Base-by-base conservation (phyloP, 2,329 filamentous ascomycete genomes). In the Penicillium sp. region DNA sequence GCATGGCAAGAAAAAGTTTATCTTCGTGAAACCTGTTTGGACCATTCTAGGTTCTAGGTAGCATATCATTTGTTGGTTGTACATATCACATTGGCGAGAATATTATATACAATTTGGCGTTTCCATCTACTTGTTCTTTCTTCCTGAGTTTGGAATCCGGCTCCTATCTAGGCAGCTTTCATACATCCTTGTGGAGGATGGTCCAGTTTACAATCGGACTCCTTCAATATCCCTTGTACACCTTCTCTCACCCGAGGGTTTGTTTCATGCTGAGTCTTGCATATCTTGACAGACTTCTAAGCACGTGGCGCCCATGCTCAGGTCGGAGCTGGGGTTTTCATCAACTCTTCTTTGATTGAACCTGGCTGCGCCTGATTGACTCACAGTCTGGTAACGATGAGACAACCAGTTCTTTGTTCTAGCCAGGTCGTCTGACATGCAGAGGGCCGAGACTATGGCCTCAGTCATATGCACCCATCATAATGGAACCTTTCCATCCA, bases 181-280 rank as follows among this genome's bases (percentile, higher is more conserved):
- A 40, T 40, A 31, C 37, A 22, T 46, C 35, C 45, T 54, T 54
- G 49, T 59, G 53, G 51, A 45, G 49, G 41, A 48, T 38, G 30
- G 58, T 49, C 49, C 36, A 18, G 30, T 61, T 61, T 43, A 13
- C n/a, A 60, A 61, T 18, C n/a, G 22, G 37, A 35, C 55, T 37
- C 22, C 41, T 28, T 38, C 50, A 28, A 33, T 44, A 41, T 41
- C 33, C 39, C 38, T 51, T 44, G 33, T 54, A 44, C 44, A 47
- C 37, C 25, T 30, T 33, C 18, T 33, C 28, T 39, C 38, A 33
- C n/a, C 22, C 14, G 45, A 49, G 25, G 16, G 46, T 52, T 35
- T 27, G 14, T 47, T 43, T 35, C 28, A 41, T 46, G 36, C 38
- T 45, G 11, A 33, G 29, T 29, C 51, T 49, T 35, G 35, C 30